Conservation (phyloP, 2,329 filamentous ascomycete genomes). For the Pseudogymnoascus sp. region DNA sequence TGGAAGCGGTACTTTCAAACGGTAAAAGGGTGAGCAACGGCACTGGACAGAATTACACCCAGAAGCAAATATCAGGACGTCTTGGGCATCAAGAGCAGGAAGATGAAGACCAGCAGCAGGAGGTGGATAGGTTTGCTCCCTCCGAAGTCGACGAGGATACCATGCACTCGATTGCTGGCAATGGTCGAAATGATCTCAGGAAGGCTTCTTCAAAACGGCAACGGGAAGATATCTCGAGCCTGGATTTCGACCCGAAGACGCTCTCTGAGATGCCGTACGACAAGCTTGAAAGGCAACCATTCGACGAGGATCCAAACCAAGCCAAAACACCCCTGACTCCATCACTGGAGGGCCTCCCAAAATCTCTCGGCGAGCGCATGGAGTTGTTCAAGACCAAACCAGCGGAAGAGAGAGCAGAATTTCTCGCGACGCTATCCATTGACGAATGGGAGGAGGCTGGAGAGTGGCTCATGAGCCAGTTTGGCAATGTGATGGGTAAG, state of each 20-base stretch:
- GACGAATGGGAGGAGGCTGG: constrained; percentile 27
- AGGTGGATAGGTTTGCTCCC: neutral
- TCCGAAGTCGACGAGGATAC: neutral
- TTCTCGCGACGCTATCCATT: constrained; percentile 20
- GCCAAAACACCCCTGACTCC: neutral
- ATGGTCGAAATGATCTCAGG: neutral
- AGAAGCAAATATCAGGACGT: neutral
- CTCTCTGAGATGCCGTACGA: neutral
- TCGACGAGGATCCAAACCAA: neutral
- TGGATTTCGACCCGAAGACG: neutral
- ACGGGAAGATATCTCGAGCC: neutral
- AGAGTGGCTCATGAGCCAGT: constrained; percentile 24
- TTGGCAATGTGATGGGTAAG: constrained; percentile 17
- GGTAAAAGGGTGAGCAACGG: neutral
- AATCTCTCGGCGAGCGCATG: constrained; percentile 15
- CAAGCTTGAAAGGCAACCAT: neutral
- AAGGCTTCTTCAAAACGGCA: neutral
- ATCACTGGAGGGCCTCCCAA: neutral
- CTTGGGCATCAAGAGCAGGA: neutral
- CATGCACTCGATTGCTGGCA: neutral
- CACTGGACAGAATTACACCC: neutral
- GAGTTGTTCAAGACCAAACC: constrained; percentile 11
- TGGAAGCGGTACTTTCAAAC: neutral
- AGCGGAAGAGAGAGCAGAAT: constrained; percentile 9
- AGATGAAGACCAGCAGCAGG: neutral